A percentile compares a stretch with the other conserved stretches of the same genome.
Conservation (phyloP, 257 asterid genomes). For the Cinchona pubescens region DNA sequence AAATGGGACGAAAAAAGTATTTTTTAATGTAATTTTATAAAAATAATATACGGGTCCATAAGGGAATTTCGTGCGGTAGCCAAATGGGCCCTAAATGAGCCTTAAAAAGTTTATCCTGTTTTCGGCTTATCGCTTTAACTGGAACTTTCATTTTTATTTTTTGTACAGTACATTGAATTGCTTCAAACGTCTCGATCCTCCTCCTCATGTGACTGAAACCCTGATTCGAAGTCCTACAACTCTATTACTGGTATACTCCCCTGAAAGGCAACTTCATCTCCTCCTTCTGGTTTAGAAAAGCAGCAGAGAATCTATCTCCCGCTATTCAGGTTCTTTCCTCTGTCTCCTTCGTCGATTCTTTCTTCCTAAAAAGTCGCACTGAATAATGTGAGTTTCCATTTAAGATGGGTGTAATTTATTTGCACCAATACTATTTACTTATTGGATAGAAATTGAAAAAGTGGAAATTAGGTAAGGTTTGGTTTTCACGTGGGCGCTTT, state of each 20-base stretch:
- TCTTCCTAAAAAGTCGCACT: background rate
- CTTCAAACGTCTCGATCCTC: conserved; percentile 19
- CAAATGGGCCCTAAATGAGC: background rate
- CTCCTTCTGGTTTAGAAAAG: background rate
- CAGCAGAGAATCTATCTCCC: conserved; percentile 12
- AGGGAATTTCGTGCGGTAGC: no score
- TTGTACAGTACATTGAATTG: conserved; percentile 5
- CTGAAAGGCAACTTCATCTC: conserved; percentile 8
- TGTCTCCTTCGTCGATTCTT: background rate
- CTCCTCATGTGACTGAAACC: background rate
- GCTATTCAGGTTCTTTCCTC: conserved; percentile 1
- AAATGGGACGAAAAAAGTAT: no score
- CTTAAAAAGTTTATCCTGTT: background rate
- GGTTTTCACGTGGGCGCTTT: background rate
- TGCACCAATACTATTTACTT: background rate
- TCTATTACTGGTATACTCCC: background rate
- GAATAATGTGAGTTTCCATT: background rate
- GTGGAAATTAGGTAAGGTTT: background rate
- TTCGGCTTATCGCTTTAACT: background rate
- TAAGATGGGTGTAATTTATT: background rate
- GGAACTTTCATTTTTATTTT: background rate
- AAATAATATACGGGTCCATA: no score
- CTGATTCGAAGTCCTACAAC: background rate
- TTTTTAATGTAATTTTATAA: no score
- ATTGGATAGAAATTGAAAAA: background rate